phyloP scores from a whole-genome alignment of 371 early-diverging fungal genomes.

The Mucor velutinosus region DNA sequence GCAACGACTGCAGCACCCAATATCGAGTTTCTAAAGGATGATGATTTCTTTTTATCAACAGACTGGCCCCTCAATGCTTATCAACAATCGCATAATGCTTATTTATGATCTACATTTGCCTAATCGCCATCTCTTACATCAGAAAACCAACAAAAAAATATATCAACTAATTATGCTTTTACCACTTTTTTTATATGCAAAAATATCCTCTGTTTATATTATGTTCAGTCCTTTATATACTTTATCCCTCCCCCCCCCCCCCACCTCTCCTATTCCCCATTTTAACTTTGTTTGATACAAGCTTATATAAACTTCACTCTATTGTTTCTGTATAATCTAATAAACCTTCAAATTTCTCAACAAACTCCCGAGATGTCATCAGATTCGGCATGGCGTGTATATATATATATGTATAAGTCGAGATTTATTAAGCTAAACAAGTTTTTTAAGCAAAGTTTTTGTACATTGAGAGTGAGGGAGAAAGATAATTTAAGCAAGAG shows the following conservation, averaged over 20 bases:
- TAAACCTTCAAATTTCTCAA: background rate
- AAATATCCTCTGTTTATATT: background rate
- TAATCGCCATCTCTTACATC: background rate
- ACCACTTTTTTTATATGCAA: background rate
- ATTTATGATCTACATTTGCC: constrained; percentile 6
- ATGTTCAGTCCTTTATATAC: constrained; percentile 1
- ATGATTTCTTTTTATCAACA: constrained; percentile 22
- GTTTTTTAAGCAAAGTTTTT: background rate
- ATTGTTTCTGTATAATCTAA: background rate
- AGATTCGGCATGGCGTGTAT: background rate
- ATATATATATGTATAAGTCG: background rate
- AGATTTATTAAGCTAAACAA: background rate
- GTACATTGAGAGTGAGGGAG: background rate
- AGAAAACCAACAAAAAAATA: background rate
- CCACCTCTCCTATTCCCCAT: background rate
- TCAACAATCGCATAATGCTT: constrained; percentile 9
- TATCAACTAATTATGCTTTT: background rate
- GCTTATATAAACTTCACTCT: background rate
- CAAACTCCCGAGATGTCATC: background rate
- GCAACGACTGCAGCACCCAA: constrained; percentile 2
- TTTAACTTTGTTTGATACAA: constrained; percentile 4
- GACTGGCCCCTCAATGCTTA: constrained; percentile 24
- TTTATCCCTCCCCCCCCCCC: too few species aligned
- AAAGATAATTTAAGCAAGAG: constrained; percentile 42
- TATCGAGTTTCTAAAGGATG: constrained; percentile 25